Base-by-base conservation (phyloP, 2,329 filamentous ascomycete species). In the Monosporascus cannonballus region DNA sequence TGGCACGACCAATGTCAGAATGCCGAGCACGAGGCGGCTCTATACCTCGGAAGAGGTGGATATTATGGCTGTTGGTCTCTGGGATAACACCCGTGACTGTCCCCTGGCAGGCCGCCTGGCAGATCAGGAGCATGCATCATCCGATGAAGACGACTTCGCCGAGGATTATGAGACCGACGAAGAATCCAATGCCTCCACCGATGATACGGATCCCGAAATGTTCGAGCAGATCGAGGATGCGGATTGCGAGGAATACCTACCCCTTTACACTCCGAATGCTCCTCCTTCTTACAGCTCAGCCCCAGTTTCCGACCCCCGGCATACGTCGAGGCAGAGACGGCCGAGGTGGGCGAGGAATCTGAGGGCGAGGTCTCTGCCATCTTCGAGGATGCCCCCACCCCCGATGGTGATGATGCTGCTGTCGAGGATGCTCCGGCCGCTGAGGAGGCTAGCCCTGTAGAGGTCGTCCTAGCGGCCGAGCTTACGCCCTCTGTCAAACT, bases 41-140 rank as follows among this genome's bases (percentile, higher is more conserved):
- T 59, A 59, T 48, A 54, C 51, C 6, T 47, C 51, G 15, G 55
- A 48, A 25, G 51, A 59, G 44, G 36, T 59, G 15, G 47, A 56
- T 20, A 50, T 48, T 6, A 49, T 57, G 48, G 53, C 54, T 7
- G 44, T 34, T n/a, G 48, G 27, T 9, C 17, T 38, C 15, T 15
- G 6, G 4, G 30, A n/a, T 42, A 14, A 41, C 49, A 18, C 11
- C 30, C 30, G 30, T 34, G 30, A 41, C 18, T 41, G 18, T 20
- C 7, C 17, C 17, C 18, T 20, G 17, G 17, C 6, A 8, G 38
- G 18, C 5, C 18, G 17, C 17, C 17, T n/a, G 9, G 38, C 38
- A 20, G 17, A 41, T n/a, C 9, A 8, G 7, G 38, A 41, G 17
- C 18, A n/a, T 14, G 8, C 17, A 17, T 18, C 14, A 5, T 18